phyloP scores from a whole-genome alignment of 1,284 basidiomycete species.

The Sporisorium graminicola region DNA sequence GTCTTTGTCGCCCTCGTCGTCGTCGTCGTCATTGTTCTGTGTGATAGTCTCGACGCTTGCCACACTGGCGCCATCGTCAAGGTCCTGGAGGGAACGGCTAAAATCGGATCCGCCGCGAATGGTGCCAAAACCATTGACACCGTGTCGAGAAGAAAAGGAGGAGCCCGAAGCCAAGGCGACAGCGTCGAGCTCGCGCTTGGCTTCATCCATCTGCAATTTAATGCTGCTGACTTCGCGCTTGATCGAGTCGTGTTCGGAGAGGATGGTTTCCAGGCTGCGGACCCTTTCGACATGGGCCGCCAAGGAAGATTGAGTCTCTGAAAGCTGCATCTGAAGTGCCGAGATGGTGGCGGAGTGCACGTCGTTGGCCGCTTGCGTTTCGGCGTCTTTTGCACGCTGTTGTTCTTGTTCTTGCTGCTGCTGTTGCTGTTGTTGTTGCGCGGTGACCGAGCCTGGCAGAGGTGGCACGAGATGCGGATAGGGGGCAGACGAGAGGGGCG shows the following conservation, averaged over 20 bases:
- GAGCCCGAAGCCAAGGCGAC: constrained; percentile 23
- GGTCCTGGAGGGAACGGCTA: constrained; percentile 32
- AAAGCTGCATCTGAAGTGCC: constrained; percentile 83
- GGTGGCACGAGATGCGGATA: constrained; percentile 66
- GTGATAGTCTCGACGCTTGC: constrained; percentile 64
- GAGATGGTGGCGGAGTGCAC: constrained; percentile 60
- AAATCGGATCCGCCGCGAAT: constrained; percentile 13
- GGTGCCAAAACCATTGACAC: constrained; percentile 36
- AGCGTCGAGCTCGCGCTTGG: constrained; percentile 60
- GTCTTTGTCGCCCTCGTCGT: neutral
- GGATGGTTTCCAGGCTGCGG: constrained; percentile 81
- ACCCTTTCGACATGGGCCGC: constrained; percentile 87
- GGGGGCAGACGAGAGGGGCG: constrained; percentile 65
- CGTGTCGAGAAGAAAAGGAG: constrained; percentile 15
- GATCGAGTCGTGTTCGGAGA: constrained; percentile 85
- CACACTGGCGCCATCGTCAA: constrained; percentile 64
- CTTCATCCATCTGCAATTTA: constrained; percentile 69
- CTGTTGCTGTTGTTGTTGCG: constrained; percentile 33
- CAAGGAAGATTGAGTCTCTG: constrained; percentile 85
- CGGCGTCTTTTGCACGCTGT: constrained; percentile 35
- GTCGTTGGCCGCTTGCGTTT: constrained; percentile 38
- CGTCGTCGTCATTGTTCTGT: constrained; percentile 28
- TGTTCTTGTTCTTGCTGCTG: constrained; percentile 35
- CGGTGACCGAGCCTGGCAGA: constrained; percentile 17
- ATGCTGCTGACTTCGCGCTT: constrained; percentile 80